phyloP scores from a whole-genome alignment of 352 stramenopile species.

The Discostella stelligera region DNA sequence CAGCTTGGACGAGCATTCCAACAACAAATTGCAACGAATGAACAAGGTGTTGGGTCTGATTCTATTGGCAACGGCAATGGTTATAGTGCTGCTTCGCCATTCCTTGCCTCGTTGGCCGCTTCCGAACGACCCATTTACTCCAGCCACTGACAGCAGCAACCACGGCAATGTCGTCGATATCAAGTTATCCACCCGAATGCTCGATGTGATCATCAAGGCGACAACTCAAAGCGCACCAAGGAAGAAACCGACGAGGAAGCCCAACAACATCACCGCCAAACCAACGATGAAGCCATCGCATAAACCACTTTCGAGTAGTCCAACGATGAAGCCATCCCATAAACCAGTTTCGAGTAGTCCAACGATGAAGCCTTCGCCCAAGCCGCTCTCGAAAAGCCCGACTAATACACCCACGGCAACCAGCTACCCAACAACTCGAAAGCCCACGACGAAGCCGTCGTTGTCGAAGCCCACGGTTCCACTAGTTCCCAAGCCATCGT shows the following conservation, averaged over 20 bases:
- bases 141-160: too few relatives aligned
- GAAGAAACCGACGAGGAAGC: background rate
- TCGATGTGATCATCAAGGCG: too few relatives aligned
- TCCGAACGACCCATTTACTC: too few relatives aligned
- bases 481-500: slow-evolving; percentile 17
- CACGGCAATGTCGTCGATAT: too few relatives aligned
- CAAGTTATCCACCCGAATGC: too few relatives aligned
- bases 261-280: background rate
- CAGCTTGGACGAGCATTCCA: too few relatives aligned
- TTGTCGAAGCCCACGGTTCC: background rate
- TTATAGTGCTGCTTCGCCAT: too few relatives aligned
- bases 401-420: background rate
- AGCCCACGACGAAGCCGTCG: background rate
- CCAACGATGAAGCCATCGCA: background rate
- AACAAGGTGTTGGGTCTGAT: too few relatives aligned
- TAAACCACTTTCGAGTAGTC: background rate
- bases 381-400: background rate
- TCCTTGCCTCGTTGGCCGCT: too few relatives aligned
- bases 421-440: background rate
- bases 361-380: background rate
- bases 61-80: too few relatives aligned
- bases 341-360: background rate
- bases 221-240: too few relatives aligned
- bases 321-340: background rate
- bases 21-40: too few relatives aligned